phyloP scores from a whole-genome alignment of 768 basidiomycete genomes.

The Cubamyces lactineus region DNA sequence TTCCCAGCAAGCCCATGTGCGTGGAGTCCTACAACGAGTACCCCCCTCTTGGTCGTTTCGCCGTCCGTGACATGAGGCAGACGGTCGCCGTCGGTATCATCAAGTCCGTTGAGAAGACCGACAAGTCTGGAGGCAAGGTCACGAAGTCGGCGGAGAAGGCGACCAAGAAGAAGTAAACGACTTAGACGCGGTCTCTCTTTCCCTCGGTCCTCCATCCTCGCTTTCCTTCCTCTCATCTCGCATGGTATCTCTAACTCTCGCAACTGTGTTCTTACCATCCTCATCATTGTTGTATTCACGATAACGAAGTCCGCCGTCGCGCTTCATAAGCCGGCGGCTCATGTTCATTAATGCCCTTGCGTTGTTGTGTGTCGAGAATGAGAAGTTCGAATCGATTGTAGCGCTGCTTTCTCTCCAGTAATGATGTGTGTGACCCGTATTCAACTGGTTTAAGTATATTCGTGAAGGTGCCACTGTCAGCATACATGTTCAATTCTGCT shows the following conservation, averaged over 20 bases:
- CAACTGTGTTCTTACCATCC: constrained; percentile 37
- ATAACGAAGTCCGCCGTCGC: constrained; percentile 37
- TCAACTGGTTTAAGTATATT: not conserved
- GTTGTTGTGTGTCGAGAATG: constrained; percentile 34
- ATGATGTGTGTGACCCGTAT: not conserved
- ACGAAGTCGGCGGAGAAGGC: constrained; percentile 98
- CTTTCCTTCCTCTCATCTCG: constrained; percentile 47
- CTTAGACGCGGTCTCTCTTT: constrained; percentile 47
- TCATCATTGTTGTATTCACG: constrained; percentile 41
- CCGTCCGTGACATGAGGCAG: constrained; percentile 99
- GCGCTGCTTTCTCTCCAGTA: constrained; percentile 21
- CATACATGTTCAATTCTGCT: constrained; percentile 80
- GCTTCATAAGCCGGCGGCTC: constrained; percentile 33
- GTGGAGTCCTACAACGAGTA: constrained; percentile 95
- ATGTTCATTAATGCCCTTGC: constrained; percentile 37
- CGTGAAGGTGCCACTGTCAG: constrained; percentile 32
- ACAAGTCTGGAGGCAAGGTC: constrained; percentile 88
- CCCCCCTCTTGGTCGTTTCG: constrained; percentile 99
- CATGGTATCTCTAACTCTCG: constrained; percentile 39
- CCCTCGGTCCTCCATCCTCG: constrained; percentile 44
- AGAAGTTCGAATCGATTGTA: constrained; percentile 37
- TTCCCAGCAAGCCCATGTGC: constrained; percentile 96
- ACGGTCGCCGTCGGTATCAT: constrained; percentile 99
- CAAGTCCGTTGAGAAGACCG: constrained; percentile 96
- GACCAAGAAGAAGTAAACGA: constrained; percentile 89